A percentile compares a stretch with the other conserved stretches of the same genome.
Conservation (phyloP, 2,329 filamentous ascomycete genomes). For the Pseudohalonectria lignicola region DNA sequence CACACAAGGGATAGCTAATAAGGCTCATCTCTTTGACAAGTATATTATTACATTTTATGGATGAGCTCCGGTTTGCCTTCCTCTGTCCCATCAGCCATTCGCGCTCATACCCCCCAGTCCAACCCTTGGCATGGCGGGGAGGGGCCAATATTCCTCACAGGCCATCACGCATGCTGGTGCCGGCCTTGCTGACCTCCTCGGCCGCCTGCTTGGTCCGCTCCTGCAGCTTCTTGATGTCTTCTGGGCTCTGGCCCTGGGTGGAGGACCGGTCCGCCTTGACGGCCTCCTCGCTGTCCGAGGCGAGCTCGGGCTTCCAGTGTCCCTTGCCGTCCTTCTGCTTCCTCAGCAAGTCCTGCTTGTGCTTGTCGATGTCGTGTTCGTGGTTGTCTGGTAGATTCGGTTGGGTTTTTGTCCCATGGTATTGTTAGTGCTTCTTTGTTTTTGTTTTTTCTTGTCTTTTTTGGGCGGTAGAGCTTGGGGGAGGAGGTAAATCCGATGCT, state of each 20-base stretch:
- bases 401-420: not conserved
- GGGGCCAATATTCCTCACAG: no score
- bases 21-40: no score
- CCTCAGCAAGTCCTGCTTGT: conserved; percentile 48
- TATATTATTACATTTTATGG: no score
- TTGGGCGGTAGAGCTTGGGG: not conserved
- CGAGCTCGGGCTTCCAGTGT: conserved; percentile 69
- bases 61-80: no score
- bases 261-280: conserved; percentile 54
- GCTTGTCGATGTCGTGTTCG: conserved; percentile 36
- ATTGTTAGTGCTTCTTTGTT: not conserved
- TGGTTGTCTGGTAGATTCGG: conserved; percentile 4
- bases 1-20: no score
- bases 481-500: no score
- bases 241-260: conserved; percentile 9
- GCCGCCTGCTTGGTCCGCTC: conserved; percentile 45
- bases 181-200: conserved; percentile 33
- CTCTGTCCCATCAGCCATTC: no score
- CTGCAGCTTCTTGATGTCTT: conserved; percentile 39
- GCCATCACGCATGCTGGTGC: conserved; percentile 35
- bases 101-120: no score
- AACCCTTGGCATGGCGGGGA: no score
- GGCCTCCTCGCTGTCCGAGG: conserved; percentile 68
- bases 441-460: not conserved
- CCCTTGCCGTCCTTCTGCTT: conserved; percentile 62